These are phyloP conservation scores for Gardenia jasminoides DNA, from an alignment of 257 asterid genomes.

Conservation along the genomic window DNA sequence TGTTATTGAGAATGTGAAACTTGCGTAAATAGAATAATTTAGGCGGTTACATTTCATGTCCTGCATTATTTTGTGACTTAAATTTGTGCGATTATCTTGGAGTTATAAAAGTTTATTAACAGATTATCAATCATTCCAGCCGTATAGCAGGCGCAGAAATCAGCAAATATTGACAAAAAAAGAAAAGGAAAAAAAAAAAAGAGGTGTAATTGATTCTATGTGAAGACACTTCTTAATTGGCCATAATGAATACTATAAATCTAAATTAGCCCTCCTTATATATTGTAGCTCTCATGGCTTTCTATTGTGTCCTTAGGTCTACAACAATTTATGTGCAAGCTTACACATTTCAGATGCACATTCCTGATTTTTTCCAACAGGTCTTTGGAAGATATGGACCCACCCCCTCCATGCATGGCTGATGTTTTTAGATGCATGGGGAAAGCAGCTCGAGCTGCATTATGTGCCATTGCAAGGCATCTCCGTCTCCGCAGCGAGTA, in stretches of 20 bases:
- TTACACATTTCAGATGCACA: constrained; percentile 14
- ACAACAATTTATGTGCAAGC: background rate
- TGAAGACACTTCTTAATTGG: background rate
- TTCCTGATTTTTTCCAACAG: constrained; percentile 36
- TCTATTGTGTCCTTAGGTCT: background rate
- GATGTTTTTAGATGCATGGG: constrained; percentile 95
- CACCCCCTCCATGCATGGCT: constrained; percentile 96
- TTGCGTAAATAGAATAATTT: no score
- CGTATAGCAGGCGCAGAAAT: no score
- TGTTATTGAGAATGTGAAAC: background rate
- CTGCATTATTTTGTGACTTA: background rate
- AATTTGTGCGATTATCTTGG: background rate
- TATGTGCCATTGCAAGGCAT: constrained; percentile 83
- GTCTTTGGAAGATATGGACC: constrained; percentile 77
- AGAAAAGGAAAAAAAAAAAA: no score
- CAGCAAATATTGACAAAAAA: background rate
- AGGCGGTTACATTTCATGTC: background rate
- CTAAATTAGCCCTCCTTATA: background rate
- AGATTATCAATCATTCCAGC: background rate
- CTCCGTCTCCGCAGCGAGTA: constrained; percentile 96
- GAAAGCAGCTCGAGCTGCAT: constrained; percentile 81
- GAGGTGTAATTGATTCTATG: background rate
- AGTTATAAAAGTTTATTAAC: background rate
- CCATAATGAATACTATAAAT: background rate
- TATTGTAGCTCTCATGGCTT: background rate